Evolutionary conservation across 768 basidiomycete genomes (phyloP).

Genomic region (Suillus lakei): DNA sequence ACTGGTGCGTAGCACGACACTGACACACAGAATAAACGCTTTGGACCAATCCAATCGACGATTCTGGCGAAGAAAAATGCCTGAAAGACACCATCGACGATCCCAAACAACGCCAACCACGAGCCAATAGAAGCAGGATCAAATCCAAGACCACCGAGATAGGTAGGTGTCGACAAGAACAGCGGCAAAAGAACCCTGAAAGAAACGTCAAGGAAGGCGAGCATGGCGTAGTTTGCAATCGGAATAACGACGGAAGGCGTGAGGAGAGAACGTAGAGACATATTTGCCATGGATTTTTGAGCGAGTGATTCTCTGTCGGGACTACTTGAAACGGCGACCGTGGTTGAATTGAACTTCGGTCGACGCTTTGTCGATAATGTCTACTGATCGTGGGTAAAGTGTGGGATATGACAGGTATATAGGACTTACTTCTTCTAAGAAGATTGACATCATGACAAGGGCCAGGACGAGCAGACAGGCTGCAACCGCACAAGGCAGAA

Average conservation of each 20-base stretch:
- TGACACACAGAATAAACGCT: constrained; percentile 43
- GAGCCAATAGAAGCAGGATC: constrained; percentile 46
- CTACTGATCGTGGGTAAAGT: background rate
- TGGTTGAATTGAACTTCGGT: background rate
- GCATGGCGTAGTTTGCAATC: constrained; percentile 45
- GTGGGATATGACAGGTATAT: background rate
- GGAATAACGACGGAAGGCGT: constrained; percentile 43
- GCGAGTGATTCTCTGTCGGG: background rate
- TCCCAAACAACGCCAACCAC: constrained; percentile 40
- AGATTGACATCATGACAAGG: constrained; percentile 22
- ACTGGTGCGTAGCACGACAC: constrained; percentile 43
- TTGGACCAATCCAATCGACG: constrained; percentile 46
- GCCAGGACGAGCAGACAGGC: constrained; percentile 18
- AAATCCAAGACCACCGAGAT: constrained; percentile 48
- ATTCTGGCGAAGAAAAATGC: constrained; percentile 43
- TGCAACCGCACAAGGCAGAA: constrained; percentile 38
- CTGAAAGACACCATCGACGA: constrained; percentile 45
- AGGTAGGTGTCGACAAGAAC: constrained; percentile 48
- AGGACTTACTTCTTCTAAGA: constrained; percentile 36
- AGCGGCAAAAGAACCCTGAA: constrained; percentile 47
- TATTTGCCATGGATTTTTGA: constrained; percentile 25
- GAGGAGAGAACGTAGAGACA: constrained; percentile 34
- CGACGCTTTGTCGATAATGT: background rate
- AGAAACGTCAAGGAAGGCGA: constrained; percentile 49
- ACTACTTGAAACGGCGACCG: background rate